Evolutionary conservation across 208 protist species (phyloP), one percentile per base, ranked within the genome.

Genomic region (Leishmania tropica): DNA sequence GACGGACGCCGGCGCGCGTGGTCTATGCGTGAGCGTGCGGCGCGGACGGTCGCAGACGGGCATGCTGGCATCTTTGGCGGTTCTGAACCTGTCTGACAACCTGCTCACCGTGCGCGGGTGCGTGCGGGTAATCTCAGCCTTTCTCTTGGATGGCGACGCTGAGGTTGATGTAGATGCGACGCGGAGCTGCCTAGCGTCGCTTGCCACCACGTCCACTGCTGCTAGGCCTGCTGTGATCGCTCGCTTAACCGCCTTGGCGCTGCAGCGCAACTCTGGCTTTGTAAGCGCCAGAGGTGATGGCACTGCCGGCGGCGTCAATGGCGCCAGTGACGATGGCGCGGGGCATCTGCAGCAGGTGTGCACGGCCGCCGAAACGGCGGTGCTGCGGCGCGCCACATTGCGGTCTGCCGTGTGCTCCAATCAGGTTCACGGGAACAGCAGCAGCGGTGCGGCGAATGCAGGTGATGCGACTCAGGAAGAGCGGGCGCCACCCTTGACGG

Each of bases 21-120:
- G 90, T 0, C 85, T 97, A 19, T 89, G 84, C 24, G 76, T 93
- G 13, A 76, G 87, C 81, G 78, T 86, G 68, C 64, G 82, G 71
- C 76, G 80, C 60, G 56, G 86, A 17, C 74, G 73, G 15, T 10
- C 53, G 17, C 60, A 68, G 10, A 92, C 91, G 8, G 88, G 89
- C 42, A 88, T 94, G 81, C 75, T 95, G 47, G 81, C 85, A 10
- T 64, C 62, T 5, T 79, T 96, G 51, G n/a, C 79, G 11, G 84
- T 93, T 70, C 83, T 96, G 54, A 89, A 95, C 68, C 81, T 93
- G 2, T 87, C 91, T 1, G 88, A 91, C 35, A 96, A 96, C 76
- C 64, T 92, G 24, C 75, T 96, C 2, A 92, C 90, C 6, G 83
- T 78, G 6, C 62, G 83, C 1, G 93, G 93, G 21, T 96, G 93